Conservation (phyloP, 2,329 filamentous ascomycete species). For the Amauroascus niger region DNA sequence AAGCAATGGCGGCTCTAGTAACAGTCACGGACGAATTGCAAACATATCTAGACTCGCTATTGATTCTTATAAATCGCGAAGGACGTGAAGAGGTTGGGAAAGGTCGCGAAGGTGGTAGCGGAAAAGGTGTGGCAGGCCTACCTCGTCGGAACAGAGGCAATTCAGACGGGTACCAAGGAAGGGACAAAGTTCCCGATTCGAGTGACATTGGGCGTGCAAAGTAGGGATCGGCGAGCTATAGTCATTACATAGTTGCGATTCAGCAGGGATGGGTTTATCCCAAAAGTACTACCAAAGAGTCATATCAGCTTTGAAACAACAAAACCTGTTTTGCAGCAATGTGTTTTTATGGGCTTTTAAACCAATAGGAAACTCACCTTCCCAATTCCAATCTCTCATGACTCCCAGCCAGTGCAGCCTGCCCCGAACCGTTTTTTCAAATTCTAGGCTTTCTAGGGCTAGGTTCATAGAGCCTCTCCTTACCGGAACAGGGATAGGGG, state of each 20-base stretch:
- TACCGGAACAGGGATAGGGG: not conserved
- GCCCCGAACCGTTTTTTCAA: constrained; percentile 56
- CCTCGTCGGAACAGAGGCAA: not conserved
- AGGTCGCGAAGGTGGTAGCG: no score
- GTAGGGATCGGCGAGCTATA: not conserved
- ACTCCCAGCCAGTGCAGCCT: constrained; percentile 60
- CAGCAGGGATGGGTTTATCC: not conserved
- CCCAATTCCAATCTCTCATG: constrained; percentile 64
- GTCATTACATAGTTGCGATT: not conserved
- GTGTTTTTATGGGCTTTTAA: no score
- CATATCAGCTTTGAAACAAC: not conserved
- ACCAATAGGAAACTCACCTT: constrained; percentile 40
- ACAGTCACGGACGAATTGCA: constrained; percentile 5
- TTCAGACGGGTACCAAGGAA: not conserved
- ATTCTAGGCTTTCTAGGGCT: constrained; percentile 41
- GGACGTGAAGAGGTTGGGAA: not conserved
- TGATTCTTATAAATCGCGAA: not conserved
- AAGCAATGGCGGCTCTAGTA: not conserved
- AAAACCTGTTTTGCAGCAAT: no score
- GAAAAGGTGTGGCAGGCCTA: not conserved
- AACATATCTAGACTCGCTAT: constrained; percentile 1
- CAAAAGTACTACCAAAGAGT: not conserved
- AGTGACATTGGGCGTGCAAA: not conserved
- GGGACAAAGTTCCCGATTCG: not conserved
- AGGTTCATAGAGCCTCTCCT: constrained; percentile 24